Base-by-base conservation (phyloP, 768 basidiomycete genomes). In the Serendipita sp. region DNA sequence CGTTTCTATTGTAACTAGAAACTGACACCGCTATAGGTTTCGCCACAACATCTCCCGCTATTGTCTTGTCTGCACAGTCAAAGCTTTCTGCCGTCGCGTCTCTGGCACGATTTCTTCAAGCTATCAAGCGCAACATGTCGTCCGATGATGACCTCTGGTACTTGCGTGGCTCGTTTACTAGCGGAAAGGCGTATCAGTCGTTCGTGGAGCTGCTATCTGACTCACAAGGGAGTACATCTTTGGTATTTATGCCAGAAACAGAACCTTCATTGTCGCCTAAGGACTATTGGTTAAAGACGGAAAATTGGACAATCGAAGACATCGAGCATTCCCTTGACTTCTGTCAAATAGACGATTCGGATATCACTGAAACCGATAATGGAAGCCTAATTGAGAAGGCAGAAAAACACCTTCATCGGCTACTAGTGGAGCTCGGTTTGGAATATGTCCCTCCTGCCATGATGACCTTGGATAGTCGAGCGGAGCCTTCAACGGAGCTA, bases 21-120 rank as follows among this genome's bases (percentile, higher is more conserved):
- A 47, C 15, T 47, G 16, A 64, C 38, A 32, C 48, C 30, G 28
- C 64, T 47, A 38, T 45, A 75, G 75, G 75, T 41, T 68, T 68
- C 45, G 76, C 71, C 2, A 67, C 73, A 18, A 69, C 70, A 0
- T 72, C 74, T 64, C 24, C 24, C 24, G 80, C 83, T 28, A 83
- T 82, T 15, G 84, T 84, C 5, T 32, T 56, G 56, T 15, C 65
- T 66, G 56, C 66, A 35, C 54, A 90, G 89, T 90, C 91, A 11
- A 91, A 86, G 74, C 79, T 88, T 63, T 78, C 85, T n/a, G 81
- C 92, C 8, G 74, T 92, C 66, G 79, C 77, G 65, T 92, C 91
- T 1, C 75, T 93, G 45, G 78, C 84, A 13, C 78, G 77, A 2
- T 92, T 92, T 72, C 78, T 93, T 24, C 75, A 74, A 13, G 70